phyloP scores from a whole-genome alignment of 352 stramenopile species.

The Phytophthora uliginosa region DNA sequence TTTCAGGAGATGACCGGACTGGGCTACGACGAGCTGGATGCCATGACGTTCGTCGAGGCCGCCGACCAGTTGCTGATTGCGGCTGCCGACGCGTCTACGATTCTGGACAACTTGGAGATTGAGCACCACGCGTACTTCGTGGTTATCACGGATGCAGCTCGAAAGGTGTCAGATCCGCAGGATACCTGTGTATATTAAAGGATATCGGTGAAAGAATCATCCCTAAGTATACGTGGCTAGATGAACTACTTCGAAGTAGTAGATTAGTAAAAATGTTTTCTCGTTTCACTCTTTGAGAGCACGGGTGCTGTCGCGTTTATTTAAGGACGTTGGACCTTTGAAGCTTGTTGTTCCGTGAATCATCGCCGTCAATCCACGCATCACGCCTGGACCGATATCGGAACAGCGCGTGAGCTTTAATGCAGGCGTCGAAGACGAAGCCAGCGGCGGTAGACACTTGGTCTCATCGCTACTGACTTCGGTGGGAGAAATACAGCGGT shows the following conservation, averaged over 20 bases:
- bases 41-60: constrained; percentile 58
- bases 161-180: constrained; percentile 25
- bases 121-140: constrained; percentile 24
- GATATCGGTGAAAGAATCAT: too few species aligned
- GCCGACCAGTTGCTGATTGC: constrained; percentile 44
- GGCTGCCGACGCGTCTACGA: constrained; percentile 25
- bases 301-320: background rate
- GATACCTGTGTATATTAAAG: constrained; percentile 18
- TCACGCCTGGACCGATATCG: background rate
- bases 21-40: constrained; percentile 47
- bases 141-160: constrained; percentile 18
- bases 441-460: background rate
- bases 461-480: background rate
- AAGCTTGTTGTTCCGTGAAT: background rate
- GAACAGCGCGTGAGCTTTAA: background rate
- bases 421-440: background rate
- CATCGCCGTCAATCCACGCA: background rate
- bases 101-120: constrained; percentile 30
- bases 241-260: too few species aligned
- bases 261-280: too few species aligned
- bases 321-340: background rate
- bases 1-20: constrained; percentile 66
- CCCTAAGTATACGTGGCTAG: too few species aligned
- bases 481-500: background rate
- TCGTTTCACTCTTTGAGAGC: too few species aligned